Conservation (phyloP, 495 filamentous ascomycete genomes). For the Penicillium crystallinum region DNA sequence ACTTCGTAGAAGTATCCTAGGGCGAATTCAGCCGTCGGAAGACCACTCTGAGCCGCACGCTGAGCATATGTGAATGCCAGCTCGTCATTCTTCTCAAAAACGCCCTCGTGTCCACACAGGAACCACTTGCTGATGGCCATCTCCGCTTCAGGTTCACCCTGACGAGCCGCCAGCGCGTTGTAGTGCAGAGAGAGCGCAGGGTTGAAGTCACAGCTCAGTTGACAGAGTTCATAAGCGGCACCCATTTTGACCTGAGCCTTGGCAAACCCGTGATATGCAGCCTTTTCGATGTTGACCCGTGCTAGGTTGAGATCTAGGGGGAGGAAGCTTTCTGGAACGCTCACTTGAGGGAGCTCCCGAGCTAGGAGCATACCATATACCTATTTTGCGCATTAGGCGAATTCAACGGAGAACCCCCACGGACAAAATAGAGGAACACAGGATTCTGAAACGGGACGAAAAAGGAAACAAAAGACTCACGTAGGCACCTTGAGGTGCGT, state of each 20-base stretch:
- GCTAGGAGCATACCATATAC: slow-evolving; percentile 94
- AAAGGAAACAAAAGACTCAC: slow-evolving; percentile 32
- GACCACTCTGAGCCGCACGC: slow-evolving; percentile 70
- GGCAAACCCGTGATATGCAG: slow-evolving; percentile 91
- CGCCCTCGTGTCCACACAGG: slow-evolving; percentile 83
- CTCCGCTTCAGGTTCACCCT: slow-evolving; percentile 85
- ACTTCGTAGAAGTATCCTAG: slow-evolving; percentile 98
- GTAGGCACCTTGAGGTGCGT: slow-evolving; percentile 95
- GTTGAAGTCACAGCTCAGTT: slow-evolving; percentile 91
- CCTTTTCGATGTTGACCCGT: slow-evolving; percentile 88
- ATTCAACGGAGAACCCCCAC: neutral
- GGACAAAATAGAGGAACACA: neutral
- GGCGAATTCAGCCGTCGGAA: slow-evolving; percentile 92
- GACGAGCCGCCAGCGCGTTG: slow-evolving; percentile 85
- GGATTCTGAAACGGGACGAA: neutral
- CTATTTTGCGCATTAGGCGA: slow-evolving; percentile 27
- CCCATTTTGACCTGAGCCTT: slow-evolving; percentile 99
- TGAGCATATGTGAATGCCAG: slow-evolving; percentile 88
- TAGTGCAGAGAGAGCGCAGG: slow-evolving; percentile 90
- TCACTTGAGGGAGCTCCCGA: slow-evolving; percentile 82
- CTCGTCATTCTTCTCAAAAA: slow-evolving; percentile 93
- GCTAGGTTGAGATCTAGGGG: slow-evolving; percentile 71
- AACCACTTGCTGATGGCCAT: slow-evolving; percentile 99
- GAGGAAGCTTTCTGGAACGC: slow-evolving; percentile 67
- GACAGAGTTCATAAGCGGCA: slow-evolving; percentile 88